Evolutionary conservation across 2,329 filamentous ascomycete genomes (phyloP), one percentile per base, ranked within the genome.

Genomic region (Fusarium burgessii): DNA sequence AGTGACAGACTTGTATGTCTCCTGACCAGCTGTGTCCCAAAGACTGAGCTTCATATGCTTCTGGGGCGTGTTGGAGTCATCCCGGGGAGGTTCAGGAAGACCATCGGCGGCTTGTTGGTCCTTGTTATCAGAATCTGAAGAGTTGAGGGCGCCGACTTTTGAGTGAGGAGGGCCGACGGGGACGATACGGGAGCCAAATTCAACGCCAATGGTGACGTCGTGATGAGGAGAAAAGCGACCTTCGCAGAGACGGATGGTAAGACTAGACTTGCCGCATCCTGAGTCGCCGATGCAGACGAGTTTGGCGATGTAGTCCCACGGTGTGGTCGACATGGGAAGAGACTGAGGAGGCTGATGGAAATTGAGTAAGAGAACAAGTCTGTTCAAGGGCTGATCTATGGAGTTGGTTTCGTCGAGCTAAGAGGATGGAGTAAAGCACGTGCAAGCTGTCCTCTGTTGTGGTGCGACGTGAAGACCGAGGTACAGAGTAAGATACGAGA

Each of bases 221-320:
- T 98, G 95, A 80, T 96, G 93, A 58, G 93, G 89, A 59, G 93
- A 94, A 86, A 98, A 98, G 80, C 95, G 93, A 77, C 95, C 95
- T 87, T 98, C 95, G 85, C 95, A 98, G 71, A 98, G 93, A 71
- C 95, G 93, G 80, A 98, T 95, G 61, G 95, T 97, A 75, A 98
- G 89, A 82, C 93, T 90, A 69, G 94, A 97, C 86, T 99, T 99
- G 78, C 96, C 96, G 79, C 94, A 97, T 80, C 95, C 96, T 47
- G 93, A 96, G 85, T 98, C 96, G 81, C 96, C 96, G 78, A 99
- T 94, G 84, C 94, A 97, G 79, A 98, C 95, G 77, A 99, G 93
- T 84, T 99, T 99, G 82, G 95, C 95, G 80, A 98, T 99, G 86
- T 97, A 98, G 85, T 98, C 94, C 95, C 95, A 98, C 82, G 94